Percentiles rank a stretch among this genome's conserved stretches.
These are phyloP conservation scores for Ophiostoma pallidulum DNA, from an alignment of 2,329 filamentous ascomycete genomes.

Conservation along the genomic window DNA sequence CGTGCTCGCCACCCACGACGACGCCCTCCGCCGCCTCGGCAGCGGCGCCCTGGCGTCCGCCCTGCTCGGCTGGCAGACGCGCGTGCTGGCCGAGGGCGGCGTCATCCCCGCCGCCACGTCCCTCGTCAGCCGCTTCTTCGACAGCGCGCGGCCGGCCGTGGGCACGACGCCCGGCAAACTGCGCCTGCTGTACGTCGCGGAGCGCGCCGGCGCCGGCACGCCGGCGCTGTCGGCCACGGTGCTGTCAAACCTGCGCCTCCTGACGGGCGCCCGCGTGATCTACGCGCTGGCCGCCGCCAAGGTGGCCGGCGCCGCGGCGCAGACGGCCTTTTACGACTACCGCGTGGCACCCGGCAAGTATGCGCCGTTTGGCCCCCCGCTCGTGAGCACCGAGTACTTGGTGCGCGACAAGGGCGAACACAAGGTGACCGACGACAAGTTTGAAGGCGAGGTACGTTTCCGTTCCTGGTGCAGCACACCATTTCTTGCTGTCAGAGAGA, in stretches of 20 bases:
- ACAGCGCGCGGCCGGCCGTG: constrained; percentile 47
- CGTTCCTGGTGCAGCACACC: not conserved
- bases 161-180: constrained; percentile 61
- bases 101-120: constrained; percentile 59
- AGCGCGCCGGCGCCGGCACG: constrained; percentile 54
- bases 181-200: constrained; percentile 70
- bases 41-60: constrained; percentile 47
- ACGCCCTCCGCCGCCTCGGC: constrained; percentile 46
- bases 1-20: constrained; percentile 56
- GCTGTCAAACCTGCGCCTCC: constrained; percentile 72
- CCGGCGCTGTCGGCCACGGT: constrained; percentile 58
- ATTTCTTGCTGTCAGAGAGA: too few relatives aligned
- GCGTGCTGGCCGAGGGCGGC: constrained; percentile 58
- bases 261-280: constrained; percentile 68
- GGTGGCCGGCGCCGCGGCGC: constrained; percentile 82
- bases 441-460: constrained; percentile 52
- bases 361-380: constrained; percentile 71
- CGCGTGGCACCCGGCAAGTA: constrained; percentile 30
- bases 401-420: constrained; percentile 52
- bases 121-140: constrained; percentile 52
- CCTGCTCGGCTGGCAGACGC: constrained; percentile 62
- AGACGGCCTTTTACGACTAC: constrained; percentile 50
- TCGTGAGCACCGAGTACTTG: constrained; percentile 71
- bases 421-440: constrained; percentile 54
- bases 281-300: constrained; percentile 75